Evolutionary conservation across 1,284 basidiomycete genomes (phyloP), one percentile per base, ranked within the genome.

Genomic region (Ganoderma lingzhi): DNA sequence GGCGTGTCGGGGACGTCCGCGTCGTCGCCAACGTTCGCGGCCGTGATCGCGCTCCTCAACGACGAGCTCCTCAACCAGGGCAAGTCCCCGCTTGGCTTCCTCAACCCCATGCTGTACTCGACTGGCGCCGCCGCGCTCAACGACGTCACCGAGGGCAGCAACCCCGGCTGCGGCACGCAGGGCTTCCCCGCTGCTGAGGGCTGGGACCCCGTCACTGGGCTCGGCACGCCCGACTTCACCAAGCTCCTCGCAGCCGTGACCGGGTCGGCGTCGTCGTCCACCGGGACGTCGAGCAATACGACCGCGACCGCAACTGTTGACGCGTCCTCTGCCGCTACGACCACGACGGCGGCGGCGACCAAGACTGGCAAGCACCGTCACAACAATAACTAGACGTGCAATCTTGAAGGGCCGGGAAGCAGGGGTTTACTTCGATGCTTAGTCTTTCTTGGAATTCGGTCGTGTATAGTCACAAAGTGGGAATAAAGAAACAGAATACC

Each of bases 1-100:
- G 82, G 79, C 28, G 86, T 89, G 42, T 84, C 79, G 59, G 89
- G 89, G 44, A 90, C 89, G 39, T 88, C 86, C 71, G 85, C 73
- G 58, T 73, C 73, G 12, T 71, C 69, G 67, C 75, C 75, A 19
- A 80, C 86, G 2, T 88, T 89, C 71, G 83, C 87, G 30, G 85
- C 80, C 5, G 79, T 92, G 61, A 75, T 92, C 9, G 82, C 87
- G 2, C 83, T 92, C 74, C 78, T 91, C 37, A 90, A 90, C 70
- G 88, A 90, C 78, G 84, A 82, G 77, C 84, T 84, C 44, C 77
- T 90, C 63, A 78, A 86, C 6, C 65, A 74, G 6, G 85, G 86
- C 41, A 84, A 85, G 76, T 71, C 75, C 17, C 73, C 79, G 28
- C 77, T 86, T 3, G 86, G 86, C 6, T 87, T 85, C 79, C 69